phyloP scores from a whole-genome alignment of 805 yeast genomes.

The Candida rishiriensis region DNA sequence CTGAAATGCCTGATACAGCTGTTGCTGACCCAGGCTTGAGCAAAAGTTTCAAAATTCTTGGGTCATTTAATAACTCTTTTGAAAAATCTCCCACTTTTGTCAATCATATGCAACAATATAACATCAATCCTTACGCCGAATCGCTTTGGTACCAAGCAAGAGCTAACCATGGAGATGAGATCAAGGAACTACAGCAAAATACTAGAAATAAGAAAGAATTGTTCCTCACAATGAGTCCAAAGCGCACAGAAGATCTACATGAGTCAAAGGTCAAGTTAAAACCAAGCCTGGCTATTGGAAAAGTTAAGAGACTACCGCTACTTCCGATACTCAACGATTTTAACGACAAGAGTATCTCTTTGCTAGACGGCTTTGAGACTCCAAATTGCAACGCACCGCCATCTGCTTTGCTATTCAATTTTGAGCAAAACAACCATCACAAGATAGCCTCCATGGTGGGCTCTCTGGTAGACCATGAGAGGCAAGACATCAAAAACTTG shows the following conservation, averaged over 20 bases:
- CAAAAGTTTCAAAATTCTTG: too few relatives aligned
- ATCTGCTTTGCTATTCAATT: background rate
- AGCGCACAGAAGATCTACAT: too few relatives aligned
- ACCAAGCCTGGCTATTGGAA: background rate
- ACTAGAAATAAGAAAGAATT: constrained; percentile 5
- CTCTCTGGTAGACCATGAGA: constrained; percentile 31
- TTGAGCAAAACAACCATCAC: background rate
- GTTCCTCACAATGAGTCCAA: background rate
- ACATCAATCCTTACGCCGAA: constrained; percentile 37
- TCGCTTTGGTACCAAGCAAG: constrained; percentile 38
- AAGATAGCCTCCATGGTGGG: background rate
- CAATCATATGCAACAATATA: too few relatives aligned
- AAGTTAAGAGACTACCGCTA: background rate
- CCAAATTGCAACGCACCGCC: background rate
- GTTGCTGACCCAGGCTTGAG: too few relatives aligned
- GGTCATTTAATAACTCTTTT: too few relatives aligned
- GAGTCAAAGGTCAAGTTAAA: background rate
- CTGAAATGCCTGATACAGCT: constrained; percentile 1
- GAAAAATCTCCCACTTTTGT: too few relatives aligned
- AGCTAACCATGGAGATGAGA: constrained; percentile 32
- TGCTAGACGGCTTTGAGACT: background rate
- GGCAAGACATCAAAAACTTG: constrained; percentile 28
- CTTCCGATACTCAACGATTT: background rate
- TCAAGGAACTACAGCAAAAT: constrained; percentile 25
- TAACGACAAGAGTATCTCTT: background rate